Evolutionary conservation across 805 yeast genomes (phyloP).

Genomic region (Peterozyma xylosa): DNA sequence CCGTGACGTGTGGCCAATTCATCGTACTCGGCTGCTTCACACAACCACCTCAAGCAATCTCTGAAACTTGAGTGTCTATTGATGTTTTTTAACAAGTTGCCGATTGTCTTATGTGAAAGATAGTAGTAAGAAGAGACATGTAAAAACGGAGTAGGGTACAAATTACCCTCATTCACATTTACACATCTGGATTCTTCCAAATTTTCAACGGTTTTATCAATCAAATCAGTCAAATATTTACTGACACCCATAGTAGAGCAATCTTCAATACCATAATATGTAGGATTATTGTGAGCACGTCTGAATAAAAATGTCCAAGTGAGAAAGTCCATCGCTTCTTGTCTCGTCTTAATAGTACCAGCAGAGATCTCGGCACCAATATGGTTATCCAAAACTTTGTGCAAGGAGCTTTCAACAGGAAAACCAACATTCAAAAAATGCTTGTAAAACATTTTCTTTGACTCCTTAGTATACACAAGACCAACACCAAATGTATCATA

Average conservation of each 20-base stretch:
- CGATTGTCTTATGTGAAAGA: constrained; percentile 81
- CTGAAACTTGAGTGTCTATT: constrained; percentile 39
- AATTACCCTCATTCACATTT: constrained; percentile 35
- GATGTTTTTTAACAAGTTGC: constrained; percentile 55
- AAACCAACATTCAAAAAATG: constrained; percentile 74
- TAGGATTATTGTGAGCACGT: constrained; percentile 70
- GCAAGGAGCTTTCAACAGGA: constrained; percentile 76
- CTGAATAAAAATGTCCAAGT: constrained; percentile 73
- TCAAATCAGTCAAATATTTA: constrained; percentile 49
- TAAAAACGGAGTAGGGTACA: constrained; percentile 71
- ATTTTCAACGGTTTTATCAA: constrained; percentile 62
- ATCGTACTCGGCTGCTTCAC: constrained; percentile 69
- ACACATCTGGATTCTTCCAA: constrained; percentile 72
- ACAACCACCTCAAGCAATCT: constrained; percentile 53
- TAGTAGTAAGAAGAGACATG: constrained; percentile 87
- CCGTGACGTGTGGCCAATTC: constrained; percentile 89
- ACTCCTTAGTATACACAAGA: constrained; percentile 67
- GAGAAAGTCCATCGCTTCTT: constrained; percentile 66
- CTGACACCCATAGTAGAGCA: constrained; percentile 46
- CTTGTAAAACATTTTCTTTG: constrained; percentile 68
- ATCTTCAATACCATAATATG: constrained; percentile 70
- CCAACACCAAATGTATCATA: constrained; percentile 75
- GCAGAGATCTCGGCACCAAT: constrained; percentile 75
- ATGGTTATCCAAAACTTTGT: constrained; percentile 71
- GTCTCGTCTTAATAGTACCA: constrained; percentile 56